phyloP scores from a whole-genome alignment of 2,329 filamentous ascomycete species.

The Fusarium sp. region DNA sequence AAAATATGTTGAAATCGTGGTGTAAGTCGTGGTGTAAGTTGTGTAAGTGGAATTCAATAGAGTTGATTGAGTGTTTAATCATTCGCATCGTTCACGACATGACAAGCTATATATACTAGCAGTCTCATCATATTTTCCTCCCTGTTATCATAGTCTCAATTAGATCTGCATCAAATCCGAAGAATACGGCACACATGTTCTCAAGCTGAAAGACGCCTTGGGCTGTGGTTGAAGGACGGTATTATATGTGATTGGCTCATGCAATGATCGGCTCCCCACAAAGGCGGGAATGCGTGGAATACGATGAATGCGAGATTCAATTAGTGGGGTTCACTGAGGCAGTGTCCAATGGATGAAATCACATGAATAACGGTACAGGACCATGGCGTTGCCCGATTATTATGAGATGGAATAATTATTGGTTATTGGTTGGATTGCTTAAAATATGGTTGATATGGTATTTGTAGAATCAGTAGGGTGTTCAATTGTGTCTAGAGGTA shows the following conservation, averaged over 20 bases:
- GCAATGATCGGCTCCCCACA: conserved; percentile 18
- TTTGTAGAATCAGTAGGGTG: background rate
- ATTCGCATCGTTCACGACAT: background rate
- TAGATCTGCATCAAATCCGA: conserved; percentile 26
- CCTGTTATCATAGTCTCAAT: background rate
- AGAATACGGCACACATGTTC: conserved; percentile 30
- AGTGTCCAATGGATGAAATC: conserved; percentile 15
- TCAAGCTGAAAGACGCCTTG: too few relatives aligned
- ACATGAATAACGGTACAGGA: conserved; percentile 2
- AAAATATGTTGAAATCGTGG: background rate
- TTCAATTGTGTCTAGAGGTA: background rate
- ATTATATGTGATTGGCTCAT: conserved; percentile 30
- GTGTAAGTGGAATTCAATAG: background rate
- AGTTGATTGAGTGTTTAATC: background rate
- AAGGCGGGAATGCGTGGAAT: conserved; percentile 35
- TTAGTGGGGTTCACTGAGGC: conserved; percentile 36
- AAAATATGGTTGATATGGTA: background rate
- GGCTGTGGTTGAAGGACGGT: too few relatives aligned
- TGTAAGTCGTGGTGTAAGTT: background rate
- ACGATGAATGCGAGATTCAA: conserved; percentile 52
- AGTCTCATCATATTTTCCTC: background rate
- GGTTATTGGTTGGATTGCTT: background rate
- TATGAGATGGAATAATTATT: background rate
- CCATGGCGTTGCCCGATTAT: conserved; percentile 3
- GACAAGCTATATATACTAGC: conserved; percentile 15